Evolutionary conservation across 257 asterid species (phyloP), one percentile per base, ranked within the genome.

Genomic region (Coffea eugenioides): DNA sequence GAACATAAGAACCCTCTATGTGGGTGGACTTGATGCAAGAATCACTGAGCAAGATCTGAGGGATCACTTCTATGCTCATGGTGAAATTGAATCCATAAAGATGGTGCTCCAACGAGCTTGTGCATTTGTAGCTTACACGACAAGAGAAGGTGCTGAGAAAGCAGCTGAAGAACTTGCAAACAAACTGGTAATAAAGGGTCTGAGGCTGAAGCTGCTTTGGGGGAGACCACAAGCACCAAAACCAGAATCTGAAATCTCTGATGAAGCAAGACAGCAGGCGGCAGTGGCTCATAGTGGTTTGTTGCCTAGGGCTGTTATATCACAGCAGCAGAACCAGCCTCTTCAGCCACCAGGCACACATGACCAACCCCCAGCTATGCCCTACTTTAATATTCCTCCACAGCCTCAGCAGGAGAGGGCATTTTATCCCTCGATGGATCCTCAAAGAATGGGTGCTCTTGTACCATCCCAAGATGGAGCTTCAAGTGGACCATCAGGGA

Each of bases 151-250:
- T 43, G 97, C 99, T 3, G 97, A 94, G 88, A 94, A 87, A 83
- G 99, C 98, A 21, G 98, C 99, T 21, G 99, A 96, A 86, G 99
- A 94, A 72, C 97, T 96, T 41, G 84, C 90, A 20, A 94, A 96
- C 90, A 96, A 88, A 80, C 88, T 96, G 31, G 98, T 96, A 20
- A 82, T 96, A 64, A 96, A 96, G 79, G 99, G 99, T 72, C 83
- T 92, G 80, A 86, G 99, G 87, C 82, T 96, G 88, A 96, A 96
- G 83, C 89, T 96, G 25, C 94, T 92, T 72, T 96, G 99, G 99
- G 99, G 99, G 75, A 85, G 91, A 74, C 98, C 98, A 21, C 97
- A 92, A 83, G 94, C 87, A 54, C 97, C 91, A 12, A 92, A 81
- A 76, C 90, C 77, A 0, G 97, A 94, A 73, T 80, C 89, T 2